These are phyloP conservation scores for Psilocybe azurescens DNA, from an alignment of 768 basidiomycete genomes.

Conservation along the genomic window DNA sequence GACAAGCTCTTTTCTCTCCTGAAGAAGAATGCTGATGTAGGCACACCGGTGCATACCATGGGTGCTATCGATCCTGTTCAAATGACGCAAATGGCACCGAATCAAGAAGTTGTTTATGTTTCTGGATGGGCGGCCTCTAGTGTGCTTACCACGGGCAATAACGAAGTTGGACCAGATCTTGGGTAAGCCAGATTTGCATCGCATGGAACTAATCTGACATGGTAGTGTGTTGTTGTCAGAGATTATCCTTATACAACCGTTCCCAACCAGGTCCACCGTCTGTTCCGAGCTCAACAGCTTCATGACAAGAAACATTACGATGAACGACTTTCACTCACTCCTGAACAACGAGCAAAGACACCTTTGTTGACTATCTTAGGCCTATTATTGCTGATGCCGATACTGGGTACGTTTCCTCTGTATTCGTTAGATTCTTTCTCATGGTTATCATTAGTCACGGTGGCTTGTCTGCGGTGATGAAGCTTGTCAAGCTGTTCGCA, in stretches of 20 bases:
- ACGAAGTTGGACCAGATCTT: conserved; percentile 92
- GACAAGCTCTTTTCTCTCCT: conserved; percentile 84
- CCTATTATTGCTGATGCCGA: conserved; percentile 96
- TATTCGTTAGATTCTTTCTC: conserved; percentile 1
- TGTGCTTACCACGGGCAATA: conserved; percentile 86
- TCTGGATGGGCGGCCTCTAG: conserved; percentile 92
- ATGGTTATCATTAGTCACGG: conserved; percentile 68
- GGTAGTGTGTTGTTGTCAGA: conserved; percentile 36
- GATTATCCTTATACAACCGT: conserved; percentile 98
- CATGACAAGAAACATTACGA: conserved; percentile 95
- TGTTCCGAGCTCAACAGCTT: conserved; percentile 90
- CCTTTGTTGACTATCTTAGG: conserved; percentile 84
- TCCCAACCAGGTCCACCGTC: conserved; percentile 91
- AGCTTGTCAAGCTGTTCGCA: conserved; percentile 92
- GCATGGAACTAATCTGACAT: too few relatives aligned
- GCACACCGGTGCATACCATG: conserved; percentile 85
- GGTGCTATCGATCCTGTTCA: conserved; percentile 94
- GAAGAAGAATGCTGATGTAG: conserved; percentile 61
- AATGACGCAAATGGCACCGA: conserved; percentile 92
- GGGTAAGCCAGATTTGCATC: conserved; percentile 57
- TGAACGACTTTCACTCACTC: conserved; percentile 71
- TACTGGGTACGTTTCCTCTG: conserved; percentile 68
- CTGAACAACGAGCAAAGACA: conserved; percentile 70
- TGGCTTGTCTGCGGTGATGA: conserved; percentile 93
- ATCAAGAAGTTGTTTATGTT: conserved; percentile 90